Evolutionary conservation across 768 basidiomycete species (phyloP), one percentile per base, ranked within the genome.

Genomic region (Tricholoma flavovirens): DNA sequence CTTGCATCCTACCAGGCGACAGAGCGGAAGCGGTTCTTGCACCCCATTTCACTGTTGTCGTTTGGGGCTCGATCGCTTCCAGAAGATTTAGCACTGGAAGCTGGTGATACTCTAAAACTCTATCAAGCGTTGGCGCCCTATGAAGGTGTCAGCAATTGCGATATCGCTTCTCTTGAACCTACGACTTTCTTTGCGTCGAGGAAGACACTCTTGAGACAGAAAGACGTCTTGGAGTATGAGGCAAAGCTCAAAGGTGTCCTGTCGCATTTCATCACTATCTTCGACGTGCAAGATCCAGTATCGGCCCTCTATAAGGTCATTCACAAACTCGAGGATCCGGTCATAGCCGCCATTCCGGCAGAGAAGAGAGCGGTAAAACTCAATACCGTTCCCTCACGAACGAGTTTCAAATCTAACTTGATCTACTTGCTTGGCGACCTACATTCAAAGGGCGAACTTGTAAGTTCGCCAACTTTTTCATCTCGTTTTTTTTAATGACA

Each of bases 141-240:
- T 9, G 52, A 55, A 2, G 56, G 60, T 14, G 57, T 49, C 3
- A 49, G 54, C 17, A 26, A 40, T 30, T 36, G 56, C 11, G 68
- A 73, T 19, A 19, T 78, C 0, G 65, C 68, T 0, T 26, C 32
- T 11, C 67, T 83, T 22, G 68, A 76, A 11, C 84, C 83, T 0
- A 58, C 53, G 1, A 67, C 57, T 3, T 83, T 78, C 68, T 86
- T 86, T 64, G 60, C 69, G 3, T 55, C 59, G 1, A 56, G 62
- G 3, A 68, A 66, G 8, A 49, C 50, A 4, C 64, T 82, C 15
- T 65, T 88, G 48, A 74, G 74, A 43, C 86, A 89, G 63, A 77
- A 75, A 56, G 84, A 89, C 51, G 71, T 88, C 22, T 67, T 88
- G 45, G 62, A 61, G 2, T 89, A 88, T 56, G 87, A 89, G 55